Percentiles rank a stretch among this genome's conserved stretches.
Conservation (phyloP, 352 stramenopile species). For the Globisporangium lucens region DNA sequence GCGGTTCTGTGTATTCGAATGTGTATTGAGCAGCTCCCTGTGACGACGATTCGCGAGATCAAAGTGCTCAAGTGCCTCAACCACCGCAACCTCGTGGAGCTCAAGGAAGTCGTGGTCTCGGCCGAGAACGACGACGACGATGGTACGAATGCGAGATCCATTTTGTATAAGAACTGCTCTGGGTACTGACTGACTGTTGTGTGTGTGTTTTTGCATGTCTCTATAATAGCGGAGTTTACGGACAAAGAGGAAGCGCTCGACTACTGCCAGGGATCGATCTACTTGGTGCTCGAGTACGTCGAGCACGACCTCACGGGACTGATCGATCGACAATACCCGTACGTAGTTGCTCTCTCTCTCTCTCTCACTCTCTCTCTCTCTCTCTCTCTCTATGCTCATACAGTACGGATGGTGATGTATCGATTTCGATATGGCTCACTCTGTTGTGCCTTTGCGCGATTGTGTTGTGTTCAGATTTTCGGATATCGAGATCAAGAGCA, state of each 20-base stretch:
- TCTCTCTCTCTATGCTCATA: background rate
- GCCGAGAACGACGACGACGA: slow-evolving; percentile 84
- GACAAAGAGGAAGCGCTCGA: slow-evolving; percentile 83
- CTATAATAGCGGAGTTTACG: slow-evolving; percentile 45
- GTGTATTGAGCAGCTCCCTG: slow-evolving; percentile 67
- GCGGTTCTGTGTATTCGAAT: background rate
- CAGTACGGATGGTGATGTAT: background rate
- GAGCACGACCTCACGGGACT: slow-evolving; percentile 87
- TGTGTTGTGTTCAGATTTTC: slow-evolving; percentile 50
- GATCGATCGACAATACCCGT: slow-evolving; percentile 84
- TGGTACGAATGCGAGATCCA: slow-evolving; percentile 24
- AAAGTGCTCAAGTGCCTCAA: slow-evolving; percentile 97
- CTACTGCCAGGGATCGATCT: slow-evolving; percentile 86
- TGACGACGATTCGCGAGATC: slow-evolving; percentile 97
- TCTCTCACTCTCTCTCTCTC: too few relatives aligned
- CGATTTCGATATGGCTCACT: background rate
- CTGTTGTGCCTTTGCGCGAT: background rate
- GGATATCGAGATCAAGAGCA: slow-evolving; percentile 83
- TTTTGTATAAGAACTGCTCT: background rate
- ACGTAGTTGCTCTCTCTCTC: slow-evolving; percentile 14
- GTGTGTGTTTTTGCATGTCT: background rate
- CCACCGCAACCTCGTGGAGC: slow-evolving; percentile 94
- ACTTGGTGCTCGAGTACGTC: slow-evolving; percentile 87
- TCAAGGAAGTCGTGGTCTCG: slow-evolving; percentile 95
- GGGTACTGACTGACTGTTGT: background rate